Conservation (phyloP, 2,329 filamentous ascomycete genomes). For the Proliferodiscus dingleyae region DNA sequence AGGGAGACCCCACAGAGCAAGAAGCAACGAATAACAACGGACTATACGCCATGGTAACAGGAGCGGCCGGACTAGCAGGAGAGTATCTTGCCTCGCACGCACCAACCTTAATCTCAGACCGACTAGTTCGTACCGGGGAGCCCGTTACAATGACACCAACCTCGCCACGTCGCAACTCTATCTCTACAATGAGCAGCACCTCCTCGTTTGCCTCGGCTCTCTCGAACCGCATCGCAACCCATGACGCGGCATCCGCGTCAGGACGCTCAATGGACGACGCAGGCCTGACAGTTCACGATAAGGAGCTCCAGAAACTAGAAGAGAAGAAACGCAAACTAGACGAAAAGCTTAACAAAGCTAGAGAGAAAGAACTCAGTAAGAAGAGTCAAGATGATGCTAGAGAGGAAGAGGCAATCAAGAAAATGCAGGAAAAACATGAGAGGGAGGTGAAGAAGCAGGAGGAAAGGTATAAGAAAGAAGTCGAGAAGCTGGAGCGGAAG, state of each 20-base stretch:
- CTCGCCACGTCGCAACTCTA: slow-evolving; percentile 16
- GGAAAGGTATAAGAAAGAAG: slow-evolving; percentile 60
- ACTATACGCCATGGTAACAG: slow-evolving; percentile 51
- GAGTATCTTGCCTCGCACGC: slow-evolving; percentile 39
- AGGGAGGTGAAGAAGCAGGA: slow-evolving; percentile 60
- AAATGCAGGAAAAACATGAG: slow-evolving; percentile 59
- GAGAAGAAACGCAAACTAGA: slow-evolving; percentile 57
- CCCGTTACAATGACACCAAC: no score
- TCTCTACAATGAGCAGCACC: slow-evolving; percentile 35
- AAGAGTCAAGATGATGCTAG: slow-evolving; percentile 43
- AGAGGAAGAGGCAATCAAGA: slow-evolving; percentile 48
- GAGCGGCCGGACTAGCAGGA: slow-evolving; percentile 47
- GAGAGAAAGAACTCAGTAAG: slow-evolving; percentile 42
- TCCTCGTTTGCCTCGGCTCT: slow-evolving; percentile 46
- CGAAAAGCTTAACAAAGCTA: slow-evolving; percentile 54
- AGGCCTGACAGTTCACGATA: slow-evolving; percentile 45
- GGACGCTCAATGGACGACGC: slow-evolving; percentile 36
- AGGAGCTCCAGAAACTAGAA: slow-evolving; percentile 60
- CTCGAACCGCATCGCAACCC: slow-evolving; percentile 20
- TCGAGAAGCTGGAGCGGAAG: slow-evolving; percentile 60
- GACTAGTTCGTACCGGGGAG: no score
- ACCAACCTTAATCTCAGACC: slow-evolving; percentile 21
- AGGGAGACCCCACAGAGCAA: slow-evolving; percentile 1
- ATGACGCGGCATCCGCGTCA: slow-evolving; percentile 28
- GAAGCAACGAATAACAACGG: slow-evolving; percentile 34